Percentiles rank a stretch among this genome's conserved stretches.
Evolutionary conservation across 2,329 filamentous ascomycete genomes (phyloP).

Genomic region (Epichloe hybrida): DNA sequence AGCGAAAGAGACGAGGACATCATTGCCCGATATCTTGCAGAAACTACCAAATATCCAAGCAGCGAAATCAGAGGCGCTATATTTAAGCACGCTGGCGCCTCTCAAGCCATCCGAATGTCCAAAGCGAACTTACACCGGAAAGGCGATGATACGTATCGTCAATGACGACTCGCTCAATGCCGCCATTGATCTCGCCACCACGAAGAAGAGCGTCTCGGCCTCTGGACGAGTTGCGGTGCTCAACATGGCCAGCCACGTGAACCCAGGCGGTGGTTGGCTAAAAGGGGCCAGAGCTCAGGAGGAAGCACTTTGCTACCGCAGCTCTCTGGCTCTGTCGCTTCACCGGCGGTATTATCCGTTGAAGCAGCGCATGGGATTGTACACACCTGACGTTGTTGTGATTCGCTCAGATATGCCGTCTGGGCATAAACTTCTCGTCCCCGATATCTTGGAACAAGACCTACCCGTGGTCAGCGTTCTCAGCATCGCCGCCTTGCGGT

Average conservation of each 20-base stretch:
- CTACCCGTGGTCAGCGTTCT: conserved; percentile 45
- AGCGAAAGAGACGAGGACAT: conserved; percentile 32
- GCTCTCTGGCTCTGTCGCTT: conserved; percentile 36
- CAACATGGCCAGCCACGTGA: conserved; percentile 48
- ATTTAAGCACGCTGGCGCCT: conserved; percentile 21
- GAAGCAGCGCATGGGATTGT: conserved; percentile 35
- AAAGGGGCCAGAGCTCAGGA: conserved; percentile 52
- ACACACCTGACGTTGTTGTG: conserved; percentile 46
- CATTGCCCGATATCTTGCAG: conserved; percentile 33
- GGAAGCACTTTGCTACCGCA: conserved; percentile 54
- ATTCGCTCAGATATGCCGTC: conserved; percentile 36
- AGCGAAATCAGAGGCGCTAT: conserved; percentile 23
- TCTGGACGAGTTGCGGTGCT: conserved; percentile 39
- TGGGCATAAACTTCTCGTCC: conserved; percentile 32
- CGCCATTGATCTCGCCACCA: conserved; percentile 28
- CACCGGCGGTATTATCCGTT: conserved; percentile 39
- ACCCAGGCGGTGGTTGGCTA: conserved; percentile 50
- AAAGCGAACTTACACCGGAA: conserved; percentile 16
- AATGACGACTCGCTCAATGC: conserved; percentile 45
- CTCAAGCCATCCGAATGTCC: conserved; percentile 32
- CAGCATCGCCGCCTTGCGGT: conserved; percentile 42
- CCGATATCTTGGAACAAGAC: conserved; percentile 15
- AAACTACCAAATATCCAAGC: conserved; percentile 27
- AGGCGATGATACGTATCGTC: conserved; percentile 31
- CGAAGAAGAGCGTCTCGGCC: conserved; percentile 10